Conservation (phyloP, 345 rosid species). For the Anacardium occidentale region DNA sequence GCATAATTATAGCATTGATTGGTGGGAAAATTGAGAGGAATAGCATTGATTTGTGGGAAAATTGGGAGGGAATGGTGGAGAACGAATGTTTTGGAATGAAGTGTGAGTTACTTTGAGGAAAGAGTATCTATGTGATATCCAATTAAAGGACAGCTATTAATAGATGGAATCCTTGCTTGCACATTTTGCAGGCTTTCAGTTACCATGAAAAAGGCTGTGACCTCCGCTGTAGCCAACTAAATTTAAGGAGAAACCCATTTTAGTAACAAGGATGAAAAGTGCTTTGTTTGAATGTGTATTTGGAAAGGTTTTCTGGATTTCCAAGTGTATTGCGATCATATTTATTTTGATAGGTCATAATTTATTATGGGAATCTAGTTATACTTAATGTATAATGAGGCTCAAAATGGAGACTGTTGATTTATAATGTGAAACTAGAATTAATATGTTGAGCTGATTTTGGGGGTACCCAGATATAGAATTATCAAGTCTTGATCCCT, state of each 20-base stretch:
- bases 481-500: neutral
- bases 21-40: neutral
- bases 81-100: neutral
- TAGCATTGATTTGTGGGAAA: neutral
- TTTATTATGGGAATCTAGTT: neutral
- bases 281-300: neutral
- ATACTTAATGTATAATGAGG: neutral
- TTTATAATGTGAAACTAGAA: neutral
- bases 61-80: neutral
- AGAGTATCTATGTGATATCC: neutral
- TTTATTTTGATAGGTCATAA: neutral
- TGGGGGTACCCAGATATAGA: too few relatives aligned
- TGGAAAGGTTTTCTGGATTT: neutral
- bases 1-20: constrained; percentile 10
- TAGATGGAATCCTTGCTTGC: constrained; percentile 2
- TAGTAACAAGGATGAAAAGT: neutral
- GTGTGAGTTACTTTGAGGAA: neutral
- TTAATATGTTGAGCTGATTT: neutral
- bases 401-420: neutral
- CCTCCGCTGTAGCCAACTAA: neutral
- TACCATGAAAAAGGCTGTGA: neutral
- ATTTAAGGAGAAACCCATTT: neutral
- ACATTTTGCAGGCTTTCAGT: neutral
- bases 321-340: neutral
- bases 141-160: constrained; percentile 11